A percentile compares a stretch with the other conserved stretches of the same genome.
phyloP scores from a whole-genome alignment of 768 basidiomycete species.

The Boletus rubroflammeus region DNA sequence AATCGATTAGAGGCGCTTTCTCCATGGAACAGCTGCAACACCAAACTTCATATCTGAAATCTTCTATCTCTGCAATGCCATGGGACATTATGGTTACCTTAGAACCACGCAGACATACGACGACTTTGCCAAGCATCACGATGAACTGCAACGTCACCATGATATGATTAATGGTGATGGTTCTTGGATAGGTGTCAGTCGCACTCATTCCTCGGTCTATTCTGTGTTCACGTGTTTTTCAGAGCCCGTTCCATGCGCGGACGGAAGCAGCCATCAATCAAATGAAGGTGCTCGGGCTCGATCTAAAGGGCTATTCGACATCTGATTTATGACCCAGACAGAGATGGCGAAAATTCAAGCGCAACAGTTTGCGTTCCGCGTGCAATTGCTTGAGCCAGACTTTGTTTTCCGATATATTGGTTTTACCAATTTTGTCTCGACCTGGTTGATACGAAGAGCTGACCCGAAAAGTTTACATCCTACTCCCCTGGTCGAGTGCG shows the following conservation, averaged over 20 bases:
- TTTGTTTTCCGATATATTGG: conserved; percentile 72
- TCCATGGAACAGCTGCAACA: conserved; percentile 43
- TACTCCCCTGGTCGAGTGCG: conserved; percentile 60
- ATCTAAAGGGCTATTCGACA: not conserved
- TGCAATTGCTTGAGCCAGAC: conserved; percentile 84
- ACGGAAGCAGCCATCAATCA: conserved; percentile 74
- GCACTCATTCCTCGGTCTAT: not conserved
- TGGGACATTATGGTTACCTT: conserved; percentile 85
- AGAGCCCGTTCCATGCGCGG: conserved; percentile 74
- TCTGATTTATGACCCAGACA: conserved; percentile 36
- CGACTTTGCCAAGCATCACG: conserved; percentile 68
- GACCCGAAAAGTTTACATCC: conserved; percentile 83
- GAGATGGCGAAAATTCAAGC: conserved; percentile 69
- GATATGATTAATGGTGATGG: conserved; percentile 73
- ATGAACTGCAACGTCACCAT: conserved; percentile 73
- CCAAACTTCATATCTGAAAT: conserved; percentile 95
- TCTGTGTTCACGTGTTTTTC: conserved; percentile 1
- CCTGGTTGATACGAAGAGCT: conserved; percentile 89
- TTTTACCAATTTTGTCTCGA: conserved; percentile 87
- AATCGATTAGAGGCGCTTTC: not conserved
- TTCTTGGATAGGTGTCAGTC: conserved; percentile 78
- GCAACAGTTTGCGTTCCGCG: conserved; percentile 77
- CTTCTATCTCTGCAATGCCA: conserved; percentile 84
- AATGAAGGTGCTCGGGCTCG: conserved; percentile 53
- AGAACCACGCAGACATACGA: conserved; percentile 76